Base-by-base conservation (phyloP, 306 rosid species). In the Fragaria iinumae region DNA sequence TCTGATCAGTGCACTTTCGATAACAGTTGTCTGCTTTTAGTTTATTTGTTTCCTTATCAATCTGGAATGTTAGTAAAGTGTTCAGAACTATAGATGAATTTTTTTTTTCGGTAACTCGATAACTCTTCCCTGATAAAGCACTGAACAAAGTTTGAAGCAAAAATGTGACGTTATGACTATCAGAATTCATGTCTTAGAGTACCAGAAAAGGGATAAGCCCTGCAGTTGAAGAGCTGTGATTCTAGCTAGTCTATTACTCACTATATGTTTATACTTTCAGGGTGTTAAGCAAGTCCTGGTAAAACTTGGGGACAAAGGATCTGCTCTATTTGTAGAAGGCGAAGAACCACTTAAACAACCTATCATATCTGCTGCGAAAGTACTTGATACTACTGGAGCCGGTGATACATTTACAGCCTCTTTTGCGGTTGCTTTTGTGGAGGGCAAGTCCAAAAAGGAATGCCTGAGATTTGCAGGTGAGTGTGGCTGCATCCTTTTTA, bases 321-420 rank as follows among this genome's bases (percentile, higher is more conserved):
- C 97, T 68, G 95, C 89, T 74, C 86, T 95, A 56, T 94, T 90
- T 74, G 71, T 86, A 62, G 88, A 92, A 86, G 97, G 97, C 21
- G 92, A 92, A 82, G 87, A 95, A 75, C 92, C 97, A 11, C 86
- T 92, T 67, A 81, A 83, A 80, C 98, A 95, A 65, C 81, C 95
- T 21, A 75, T 86, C 81, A 85, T 92, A 67, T 36, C 82, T 5
- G 96, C 89, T 29, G 82, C 85, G 53, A 83, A 78, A 77, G 96
- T 92, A 65, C 65, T 90, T 23, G 97, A 95, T 75, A 90, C 98
- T 25, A 92, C 98, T 3, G 97, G 98, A 72, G 98, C 98, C 17
- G 97, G 97, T 10, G 96, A 94, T 82, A 94, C 98, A 27, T 94
- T 94, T 38, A 94, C 97, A 8, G 96, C 97, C 29, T 87, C 98